phyloP scores from a whole-genome alignment of 2,329 filamentous ascomycete genomes.

The Fusarium verticillioides region DNA sequence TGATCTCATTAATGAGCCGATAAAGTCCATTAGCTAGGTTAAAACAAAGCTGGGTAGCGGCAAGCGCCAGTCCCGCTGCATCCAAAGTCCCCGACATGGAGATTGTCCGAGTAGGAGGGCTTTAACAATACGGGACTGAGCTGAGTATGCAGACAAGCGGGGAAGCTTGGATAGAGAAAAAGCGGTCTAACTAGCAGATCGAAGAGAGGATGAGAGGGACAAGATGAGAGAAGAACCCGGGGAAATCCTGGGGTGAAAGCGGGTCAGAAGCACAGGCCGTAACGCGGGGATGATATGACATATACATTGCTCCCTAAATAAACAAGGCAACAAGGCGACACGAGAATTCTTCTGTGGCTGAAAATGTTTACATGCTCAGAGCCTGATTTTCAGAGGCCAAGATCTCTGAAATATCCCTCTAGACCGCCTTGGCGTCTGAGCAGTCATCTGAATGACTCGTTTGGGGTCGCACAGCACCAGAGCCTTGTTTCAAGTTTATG shows the following conservation, averaged over 20 bases:
- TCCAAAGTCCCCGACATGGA: neutral
- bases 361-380: neutral
- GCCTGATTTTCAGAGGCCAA: neutral
- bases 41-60: neutral
- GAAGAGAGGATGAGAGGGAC: neutral
- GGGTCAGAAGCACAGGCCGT: neutral
- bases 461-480: neutral
- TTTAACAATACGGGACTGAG: too few species aligned
- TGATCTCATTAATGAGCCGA: fast-evolving
- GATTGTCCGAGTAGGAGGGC: neutral
- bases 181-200: too few species aligned
- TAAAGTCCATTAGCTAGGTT: neutral
- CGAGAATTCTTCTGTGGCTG: neutral
- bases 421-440: neutral
- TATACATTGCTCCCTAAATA: neutral
- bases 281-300: neutral
- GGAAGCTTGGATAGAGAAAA: too few species aligned
- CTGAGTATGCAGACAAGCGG: too few species aligned
- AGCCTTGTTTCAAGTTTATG: neutral
- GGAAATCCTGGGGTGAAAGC: neutral
- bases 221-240: neutral
- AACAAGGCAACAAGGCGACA: neutral
- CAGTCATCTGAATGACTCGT: neutral
- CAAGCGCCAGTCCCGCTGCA: neutral
- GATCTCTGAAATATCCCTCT: neutral